Base-by-base conservation (phyloP, 441 rosid species). In the Pelargonium hybrid region DNA sequence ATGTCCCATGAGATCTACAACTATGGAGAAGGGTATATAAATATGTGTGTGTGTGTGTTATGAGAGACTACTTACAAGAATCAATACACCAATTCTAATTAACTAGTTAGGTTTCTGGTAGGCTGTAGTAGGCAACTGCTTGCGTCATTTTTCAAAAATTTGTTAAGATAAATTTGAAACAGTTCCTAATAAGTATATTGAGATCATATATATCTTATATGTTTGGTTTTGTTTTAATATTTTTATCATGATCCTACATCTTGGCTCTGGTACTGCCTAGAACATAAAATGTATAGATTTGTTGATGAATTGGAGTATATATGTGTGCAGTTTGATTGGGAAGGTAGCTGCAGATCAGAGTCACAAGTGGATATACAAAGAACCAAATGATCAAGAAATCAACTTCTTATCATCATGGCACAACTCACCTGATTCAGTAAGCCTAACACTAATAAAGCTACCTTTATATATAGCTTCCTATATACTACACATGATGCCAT, bases 1-100 rank as follows among this genome's bases (percentile, higher is more conserved):
- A 93, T 93, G 98, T 93, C 98, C 34, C 98, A 91, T 76, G 98
- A 93, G 87, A 93, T 93, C 81, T 93, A 93, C 90, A 91, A 91
- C 82, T 93, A 93, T 70, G 98, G 98, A 79, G 98, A 93, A 89
- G 98, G 98, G 98, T 93, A 66, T 63, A 81, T 75, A 11, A 62
- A 57, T 20, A 15, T 9, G 7, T 0, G 7, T 9, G 2, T 9
- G 18, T 50, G 17, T 48, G n/a, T 9, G 14, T 43, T 47, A 4
- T n/a, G 1, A 29, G 34, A 29, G 34, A 29, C 34, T 29, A 29
- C 34, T 2, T 29, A 29, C 4, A 29, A 29, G 2, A 29, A 29
- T 29, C 37, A 31, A 31, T 31, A 31, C 37, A 31, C 37, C 37
- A 31, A 31, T 31, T 31, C 37, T 7, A 31, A 31, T 31, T 31